A percentile compares a stretch with the other conserved stretches of the same genome.
Evolutionary conservation across 2,329 filamentous ascomycete species (phyloP).

Genomic region (Penicillium carneum): DNA sequence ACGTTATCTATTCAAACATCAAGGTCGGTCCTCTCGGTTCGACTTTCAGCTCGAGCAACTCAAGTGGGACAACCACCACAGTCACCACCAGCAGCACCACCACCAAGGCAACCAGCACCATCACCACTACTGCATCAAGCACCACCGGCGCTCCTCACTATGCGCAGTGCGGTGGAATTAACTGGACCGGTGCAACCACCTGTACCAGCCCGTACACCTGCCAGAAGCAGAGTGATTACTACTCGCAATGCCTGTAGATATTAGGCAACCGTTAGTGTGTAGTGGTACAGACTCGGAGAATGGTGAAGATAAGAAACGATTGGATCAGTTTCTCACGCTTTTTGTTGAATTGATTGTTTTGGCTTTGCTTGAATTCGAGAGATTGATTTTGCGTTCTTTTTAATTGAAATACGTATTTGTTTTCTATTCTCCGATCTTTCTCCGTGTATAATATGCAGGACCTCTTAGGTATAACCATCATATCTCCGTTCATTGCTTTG

Average conservation of each 20-base stretch:
- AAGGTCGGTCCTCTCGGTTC: slow-evolving; percentile 64
- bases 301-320: not conserved
- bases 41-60: slow-evolving; percentile 49
- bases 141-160: slow-evolving; percentile 34
- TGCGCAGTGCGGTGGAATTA: slow-evolving; percentile 46
- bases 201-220: slow-evolving; percentile 48
- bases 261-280: not conserved
- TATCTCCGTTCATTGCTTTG: not conserved
- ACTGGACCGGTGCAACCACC: slow-evolving; percentile 45
- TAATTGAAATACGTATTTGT: not conserved
- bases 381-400: not conserved
- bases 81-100: slow-evolving; percentile 14
- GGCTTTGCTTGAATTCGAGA: not conserved
- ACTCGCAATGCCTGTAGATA: slow-evolving; percentile 49
- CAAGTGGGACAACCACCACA: slow-evolving; percentile 19
- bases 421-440: not conserved
- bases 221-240: slow-evolving; percentile 44
- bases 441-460: too few species aligned
- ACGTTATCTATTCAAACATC: slow-evolving; percentile 66
- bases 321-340: not conserved
- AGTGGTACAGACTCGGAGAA: not conserved
- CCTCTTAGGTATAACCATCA: not conserved
- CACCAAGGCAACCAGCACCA: slow-evolving; percentile 19
- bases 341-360: not conserved
- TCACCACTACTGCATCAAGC: slow-evolving; percentile 2